phyloP scores from a whole-genome alignment of 306 rosid species.

The Gastrolobium villosum region DNA sequence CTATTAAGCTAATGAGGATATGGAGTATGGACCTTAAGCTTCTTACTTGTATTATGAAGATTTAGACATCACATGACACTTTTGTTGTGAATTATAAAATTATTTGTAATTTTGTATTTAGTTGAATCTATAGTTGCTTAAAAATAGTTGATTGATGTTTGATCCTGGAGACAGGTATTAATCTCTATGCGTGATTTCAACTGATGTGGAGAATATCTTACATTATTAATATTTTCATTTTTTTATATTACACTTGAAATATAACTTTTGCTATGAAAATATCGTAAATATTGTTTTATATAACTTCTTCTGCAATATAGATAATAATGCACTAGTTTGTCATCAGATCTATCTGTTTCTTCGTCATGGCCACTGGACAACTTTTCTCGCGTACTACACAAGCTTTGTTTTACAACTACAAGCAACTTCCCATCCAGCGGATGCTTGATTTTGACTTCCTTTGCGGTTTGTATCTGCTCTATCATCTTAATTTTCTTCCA shows the following conservation, averaged over 20 bases:
- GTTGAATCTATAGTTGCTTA: background rate
- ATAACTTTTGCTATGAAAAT: slow-evolving; percentile 13
- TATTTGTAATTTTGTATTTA: background rate
- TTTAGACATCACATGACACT: slow-evolving; percentile 19
- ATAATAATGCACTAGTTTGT: slow-evolving; percentile 43
- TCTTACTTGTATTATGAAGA: slow-evolving; percentile 19
- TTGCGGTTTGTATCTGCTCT: slow-evolving; percentile 70
- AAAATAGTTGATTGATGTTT: slow-evolving; percentile 10
- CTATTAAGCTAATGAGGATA: background rate
- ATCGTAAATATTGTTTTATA: background rate
- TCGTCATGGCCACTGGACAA: slow-evolving; percentile 92
- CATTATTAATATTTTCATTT: background rate
- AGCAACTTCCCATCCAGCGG: slow-evolving; percentile 97
- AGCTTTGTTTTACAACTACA: slow-evolving; percentile 96
- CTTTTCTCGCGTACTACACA: slow-evolving; percentile 92
- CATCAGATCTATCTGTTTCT: slow-evolving; percentile 58
- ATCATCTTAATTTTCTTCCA: slow-evolving; percentile 36
- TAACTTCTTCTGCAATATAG: slow-evolving; percentile 28
- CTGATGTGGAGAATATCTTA: slow-evolving; percentile 1
- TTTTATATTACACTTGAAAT: background rate
- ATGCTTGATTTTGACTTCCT: slow-evolving; percentile 99
- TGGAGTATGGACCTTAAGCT: background rate
- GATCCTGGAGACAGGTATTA: background rate
- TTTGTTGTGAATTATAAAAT: background rate
- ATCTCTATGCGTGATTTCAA: slow-evolving; percentile 33